Conservation (phyloP, 1,284 basidiomycete species). For the Boletus subluridellus region DNA sequence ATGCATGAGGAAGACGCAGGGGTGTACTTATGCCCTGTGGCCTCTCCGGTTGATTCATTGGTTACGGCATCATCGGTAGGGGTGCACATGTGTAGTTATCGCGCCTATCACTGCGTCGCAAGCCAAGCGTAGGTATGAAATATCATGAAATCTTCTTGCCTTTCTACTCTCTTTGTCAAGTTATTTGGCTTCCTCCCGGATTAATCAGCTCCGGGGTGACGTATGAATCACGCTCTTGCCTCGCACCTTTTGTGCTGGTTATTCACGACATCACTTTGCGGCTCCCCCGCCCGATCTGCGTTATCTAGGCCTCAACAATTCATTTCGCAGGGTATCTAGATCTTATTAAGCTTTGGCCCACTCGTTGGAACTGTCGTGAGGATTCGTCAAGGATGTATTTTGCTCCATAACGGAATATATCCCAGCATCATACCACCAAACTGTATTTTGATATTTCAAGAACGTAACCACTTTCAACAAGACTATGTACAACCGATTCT, state of each 20-base stretch:
- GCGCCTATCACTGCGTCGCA: constrained; percentile 1
- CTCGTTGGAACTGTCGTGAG: neutral
- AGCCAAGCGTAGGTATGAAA: neutral
- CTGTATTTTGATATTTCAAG: neutral
- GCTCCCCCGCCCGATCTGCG: neutral
- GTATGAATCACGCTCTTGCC: neutral
- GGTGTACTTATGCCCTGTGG: neutral
- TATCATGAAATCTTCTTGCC: neutral
- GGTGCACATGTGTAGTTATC: neutral
- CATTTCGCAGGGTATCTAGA: neutral
- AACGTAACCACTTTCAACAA: neutral
- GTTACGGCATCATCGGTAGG: constrained; percentile 8
- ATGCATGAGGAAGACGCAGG: constrained; percentile 16
- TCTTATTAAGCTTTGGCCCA: neutral
- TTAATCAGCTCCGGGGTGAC: neutral
- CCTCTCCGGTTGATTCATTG: constrained; percentile 2
- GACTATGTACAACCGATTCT: neutral
- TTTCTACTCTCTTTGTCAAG: neutral
- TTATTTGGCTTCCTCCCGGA: neutral
- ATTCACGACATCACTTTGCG: neutral
- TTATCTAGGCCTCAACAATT: neutral
- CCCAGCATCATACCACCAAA: neutral
- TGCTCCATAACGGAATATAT: neutral
- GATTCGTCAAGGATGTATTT: neutral
- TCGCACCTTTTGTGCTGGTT: neutral